Base-by-base conservation (phyloP, 2,329 filamentous ascomycete genomes). In the Pseudocercospora pini-densiflorae region DNA sequence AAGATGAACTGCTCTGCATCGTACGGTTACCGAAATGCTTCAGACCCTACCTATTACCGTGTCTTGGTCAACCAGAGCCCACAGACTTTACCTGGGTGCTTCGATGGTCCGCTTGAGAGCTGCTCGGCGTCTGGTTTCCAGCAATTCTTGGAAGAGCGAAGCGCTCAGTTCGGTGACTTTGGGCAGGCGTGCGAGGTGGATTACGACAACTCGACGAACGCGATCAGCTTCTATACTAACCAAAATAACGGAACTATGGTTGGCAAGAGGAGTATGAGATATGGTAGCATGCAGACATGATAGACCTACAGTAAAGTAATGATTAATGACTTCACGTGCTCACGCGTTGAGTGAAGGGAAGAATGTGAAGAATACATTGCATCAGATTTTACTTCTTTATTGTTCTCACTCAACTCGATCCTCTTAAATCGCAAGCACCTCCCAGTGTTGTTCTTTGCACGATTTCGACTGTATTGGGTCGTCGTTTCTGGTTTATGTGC, bases 1-100 rank as follows among this genome's bases (percentile, higher is more conserved):
- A 84, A 85, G 60, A 79, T 91, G 77, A 82, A 88, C 62, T 91
- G 89, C 76, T 73, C 72, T 7, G 82, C 83, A n/a, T 84, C 84
- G 71, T 84, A 84, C 65, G 85, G 87, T 6, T 88, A 82, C 73
- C 76, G 82, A 1, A 81, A 85, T 57, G 67, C 71, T 40, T 72
- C 74, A 10, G 73, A 74, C 67, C 73, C 77, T 19, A 76, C 76
- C 9, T 87, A 83, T 69, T 83, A 84, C 72, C 77, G 85, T 16
- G 81, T 85, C 0, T 71, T 86, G 23, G 83, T 85, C 12, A 86
- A 86, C 72, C 78, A 81, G 65, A 81, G 79, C 59, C 83, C 84
- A 16, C 83, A 86, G 73, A 81, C 80, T 14, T 71, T 87, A 16
- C 77, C 80, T 2, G 80, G 76, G 1, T 86, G 85, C 73, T 75